phyloP scores from a whole-genome alignment of 139 green algal species.

The Ostreobium quekettii region DNA sequence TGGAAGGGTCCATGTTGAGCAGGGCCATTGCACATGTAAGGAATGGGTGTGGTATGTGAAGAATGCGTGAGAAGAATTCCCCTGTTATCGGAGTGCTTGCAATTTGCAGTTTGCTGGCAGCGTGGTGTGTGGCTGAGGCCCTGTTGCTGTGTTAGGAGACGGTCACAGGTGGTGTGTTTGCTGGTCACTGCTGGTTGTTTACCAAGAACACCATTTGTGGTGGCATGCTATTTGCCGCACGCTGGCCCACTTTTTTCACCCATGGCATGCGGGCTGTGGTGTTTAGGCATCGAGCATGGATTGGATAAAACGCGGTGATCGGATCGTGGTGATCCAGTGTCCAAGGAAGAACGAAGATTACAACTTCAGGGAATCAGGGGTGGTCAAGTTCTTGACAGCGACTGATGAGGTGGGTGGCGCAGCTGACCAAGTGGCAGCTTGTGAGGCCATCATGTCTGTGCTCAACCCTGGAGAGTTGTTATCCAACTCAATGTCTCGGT shows the following conservation, averaged over 20 bases:
- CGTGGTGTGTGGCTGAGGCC: too few relatives aligned
- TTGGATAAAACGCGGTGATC: constrained; percentile 1
- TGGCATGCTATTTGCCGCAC: background rate
- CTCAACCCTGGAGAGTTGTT: too few relatives aligned
- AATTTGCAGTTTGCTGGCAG: background rate
- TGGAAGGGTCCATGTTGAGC: constrained; percentile 13
- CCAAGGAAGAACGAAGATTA: background rate
- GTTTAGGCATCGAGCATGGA: background rate
- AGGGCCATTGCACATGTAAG: constrained; percentile 16
- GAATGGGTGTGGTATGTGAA: background rate
- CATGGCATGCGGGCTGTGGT: background rate
- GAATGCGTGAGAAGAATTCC: too few relatives aligned
- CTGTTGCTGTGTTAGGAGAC: too few relatives aligned
- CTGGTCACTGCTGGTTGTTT: background rate
- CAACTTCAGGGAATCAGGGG: background rate
- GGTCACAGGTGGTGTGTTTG: background rate
- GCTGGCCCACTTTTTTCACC: background rate
- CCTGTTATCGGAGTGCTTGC: background rate
- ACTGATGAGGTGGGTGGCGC: background rate
- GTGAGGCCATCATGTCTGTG: background rate
- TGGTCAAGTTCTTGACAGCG: background rate
- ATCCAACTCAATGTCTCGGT: too few relatives aligned
- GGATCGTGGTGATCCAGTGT: constrained; percentile 5
- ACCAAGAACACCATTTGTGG: background rate
- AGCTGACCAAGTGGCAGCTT: too few relatives aligned